Conservation (phyloP, 2,329 filamentous ascomycete species). For the Ustulina deusta region DNA sequence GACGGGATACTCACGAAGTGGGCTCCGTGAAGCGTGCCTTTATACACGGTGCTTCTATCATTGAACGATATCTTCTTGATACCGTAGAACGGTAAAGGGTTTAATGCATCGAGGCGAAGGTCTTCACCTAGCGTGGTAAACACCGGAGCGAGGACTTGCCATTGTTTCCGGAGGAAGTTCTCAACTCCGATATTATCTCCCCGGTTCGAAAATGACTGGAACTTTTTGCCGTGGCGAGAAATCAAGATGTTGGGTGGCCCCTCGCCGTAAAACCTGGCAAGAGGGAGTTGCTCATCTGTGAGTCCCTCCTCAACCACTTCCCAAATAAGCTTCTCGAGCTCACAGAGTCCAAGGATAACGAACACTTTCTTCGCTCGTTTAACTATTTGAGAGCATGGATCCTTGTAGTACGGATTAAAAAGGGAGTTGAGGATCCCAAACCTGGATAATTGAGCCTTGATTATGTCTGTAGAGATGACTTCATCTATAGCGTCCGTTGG, state of each 20-base stretch:
- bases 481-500: constrained; percentile 10
- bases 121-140: constrained; percentile 6
- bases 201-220: constrained; percentile 18
- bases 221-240: neutral
- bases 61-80: neutral
- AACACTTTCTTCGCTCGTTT: neutral
- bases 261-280: neutral
- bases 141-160: constrained; percentile 19
- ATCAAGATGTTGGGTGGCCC: neutral
- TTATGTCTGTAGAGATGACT: constrained; percentile 2
- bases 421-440: no score
- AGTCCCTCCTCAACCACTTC: constrained; percentile 21
- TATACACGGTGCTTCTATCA: constrained; percentile 11
- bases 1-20: constrained; percentile 16
- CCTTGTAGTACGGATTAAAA: no score
- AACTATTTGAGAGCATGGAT: no score
- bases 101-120: constrained; percentile 32
- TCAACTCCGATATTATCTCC: neutral
- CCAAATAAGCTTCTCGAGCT: neutral
- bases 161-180: constrained; percentile 1
- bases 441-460: neutral
- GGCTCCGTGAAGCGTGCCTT: constrained; percentile 17
- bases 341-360: constrained; percentile 13
- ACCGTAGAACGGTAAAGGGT: constrained; percentile 57
- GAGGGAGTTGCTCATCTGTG: constrained; percentile 23